phyloP scores from a whole-genome alignment of 805 yeast genomes.

The Kurtzmaniella fragi region DNA sequence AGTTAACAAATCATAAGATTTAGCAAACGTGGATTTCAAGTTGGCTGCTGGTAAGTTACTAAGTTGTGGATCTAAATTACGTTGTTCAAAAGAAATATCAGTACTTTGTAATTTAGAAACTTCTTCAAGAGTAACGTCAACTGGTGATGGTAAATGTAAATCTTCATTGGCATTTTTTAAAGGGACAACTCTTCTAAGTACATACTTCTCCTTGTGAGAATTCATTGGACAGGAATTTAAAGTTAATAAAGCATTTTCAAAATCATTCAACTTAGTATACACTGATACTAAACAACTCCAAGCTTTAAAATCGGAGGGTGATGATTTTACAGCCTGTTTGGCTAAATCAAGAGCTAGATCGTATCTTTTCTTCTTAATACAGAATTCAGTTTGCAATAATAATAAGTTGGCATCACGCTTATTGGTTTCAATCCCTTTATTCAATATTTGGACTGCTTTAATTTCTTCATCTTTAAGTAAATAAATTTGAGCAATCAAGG shows the following conservation, averaged over 20 bases:
- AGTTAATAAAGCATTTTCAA: constrained; percentile 67
- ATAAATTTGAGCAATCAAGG: constrained; percentile 50
- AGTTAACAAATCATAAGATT: constrained; percentile 41
- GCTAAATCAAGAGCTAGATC: constrained; percentile 59
- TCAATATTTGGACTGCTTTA: constrained; percentile 48
- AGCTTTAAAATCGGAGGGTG: constrained; percentile 71
- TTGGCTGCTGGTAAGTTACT: constrained; percentile 64
- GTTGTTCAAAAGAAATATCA: constrained; percentile 63
- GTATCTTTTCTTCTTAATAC: constrained; percentile 45
- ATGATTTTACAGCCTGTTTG: constrained; percentile 58
- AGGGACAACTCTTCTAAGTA: constrained; percentile 55
- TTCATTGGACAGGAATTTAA: constrained; percentile 82
- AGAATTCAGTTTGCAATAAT: constrained; percentile 53
- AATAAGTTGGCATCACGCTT: constrained; percentile 55
- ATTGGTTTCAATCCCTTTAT: constrained; percentile 43
- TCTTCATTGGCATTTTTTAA: constrained; percentile 44
- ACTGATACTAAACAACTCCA: constrained; percentile 67
- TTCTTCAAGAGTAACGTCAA: constrained; percentile 65
- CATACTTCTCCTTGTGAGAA: constrained; percentile 62
- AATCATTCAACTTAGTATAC: constrained; percentile 58
- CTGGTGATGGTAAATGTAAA: constrained; percentile 71
- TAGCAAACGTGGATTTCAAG: constrained; percentile 46
- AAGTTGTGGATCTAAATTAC: constrained; percentile 56
- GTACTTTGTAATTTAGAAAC: constrained; percentile 63
- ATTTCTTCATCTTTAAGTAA: constrained; percentile 56